phyloP scores from a whole-genome alignment of 2,329 filamentous ascomycete genomes.

The Fusarium sororula region DNA sequence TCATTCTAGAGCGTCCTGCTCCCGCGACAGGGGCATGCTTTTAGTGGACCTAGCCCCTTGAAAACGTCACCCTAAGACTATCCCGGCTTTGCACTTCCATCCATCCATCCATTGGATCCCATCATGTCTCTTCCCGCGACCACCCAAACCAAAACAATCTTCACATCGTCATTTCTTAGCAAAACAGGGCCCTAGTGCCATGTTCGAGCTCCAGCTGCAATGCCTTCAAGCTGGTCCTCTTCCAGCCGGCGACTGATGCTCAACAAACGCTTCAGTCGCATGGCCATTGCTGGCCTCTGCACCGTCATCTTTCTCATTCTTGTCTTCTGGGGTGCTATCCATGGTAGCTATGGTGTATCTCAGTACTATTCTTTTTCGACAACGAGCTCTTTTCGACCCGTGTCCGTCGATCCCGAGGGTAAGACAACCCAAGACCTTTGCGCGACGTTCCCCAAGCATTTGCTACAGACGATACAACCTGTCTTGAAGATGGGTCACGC shows the following conservation, averaged over 20 bases:
- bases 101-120: neutral
- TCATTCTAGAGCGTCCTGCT: neutral
- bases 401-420: slow-evolving; percentile 38
- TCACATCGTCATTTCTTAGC: neutral
- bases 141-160: neutral
- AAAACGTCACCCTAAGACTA: slow-evolving; percentile 10
- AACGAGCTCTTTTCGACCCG: slow-evolving; percentile 44
- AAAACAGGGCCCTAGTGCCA: slow-evolving; percentile 34
- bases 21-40: slow-evolving; percentile 9
- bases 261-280: slow-evolving; percentile 47
- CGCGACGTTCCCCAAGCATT: slow-evolving; percentile 45
- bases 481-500: slow-evolving; percentile 49
- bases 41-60: slow-evolving; percentile 28
- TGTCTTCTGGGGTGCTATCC: slow-evolving; percentile 39
- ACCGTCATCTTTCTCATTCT: slow-evolving; percentile 38
- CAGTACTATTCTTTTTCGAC: slow-evolving; percentile 44
- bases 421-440: slow-evolving; percentile 44
- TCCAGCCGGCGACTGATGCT: slow-evolving; percentile 42
- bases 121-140: slow-evolving; percentile 17
- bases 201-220: slow-evolving; percentile 35
- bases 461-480: slow-evolving; percentile 46
- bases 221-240: slow-evolving; percentile 40
- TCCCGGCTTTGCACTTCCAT: neutral
- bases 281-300: slow-evolving; percentile 37
- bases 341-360: slow-evolving; percentile 38